A percentile compares a stretch with the other conserved stretches of the same genome.
Evolutionary conservation across 495 filamentous ascomycete species (phyloP).

Genomic region (Xylaria sp.): DNA sequence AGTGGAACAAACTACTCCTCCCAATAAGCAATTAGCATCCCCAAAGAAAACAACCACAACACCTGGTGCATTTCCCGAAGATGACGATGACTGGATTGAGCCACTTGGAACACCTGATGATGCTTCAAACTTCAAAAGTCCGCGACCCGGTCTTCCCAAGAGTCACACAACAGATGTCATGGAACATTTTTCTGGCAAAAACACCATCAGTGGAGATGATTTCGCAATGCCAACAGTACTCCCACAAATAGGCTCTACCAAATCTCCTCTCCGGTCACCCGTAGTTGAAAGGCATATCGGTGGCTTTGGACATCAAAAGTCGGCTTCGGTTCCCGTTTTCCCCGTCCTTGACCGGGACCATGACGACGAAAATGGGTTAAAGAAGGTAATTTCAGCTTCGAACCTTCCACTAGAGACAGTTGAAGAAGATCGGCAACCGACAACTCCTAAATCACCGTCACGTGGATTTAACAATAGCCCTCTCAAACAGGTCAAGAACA

Average conservation of each 20-base stretch:
- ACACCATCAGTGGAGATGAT: slow-evolving; percentile 47
- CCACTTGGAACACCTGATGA: slow-evolving; percentile 53
- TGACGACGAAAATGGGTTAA: slow-evolving; percentile 47
- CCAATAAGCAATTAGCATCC: slow-evolving; percentile 43
- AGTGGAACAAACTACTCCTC: slow-evolving; percentile 62
- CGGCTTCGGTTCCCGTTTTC: slow-evolving; percentile 60
- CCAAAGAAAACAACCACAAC: slow-evolving; percentile 45
- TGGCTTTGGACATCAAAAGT: slow-evolving; percentile 56
- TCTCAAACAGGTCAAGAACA: slow-evolving; percentile 85
- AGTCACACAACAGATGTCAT: slow-evolving; percentile 65
- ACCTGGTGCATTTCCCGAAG: slow-evolving; percentile 63
- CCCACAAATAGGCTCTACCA: slow-evolving; percentile 37
- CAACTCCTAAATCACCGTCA: slow-evolving; percentile 73
- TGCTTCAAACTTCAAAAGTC: slow-evolving; percentile 45
- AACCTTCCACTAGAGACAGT: slow-evolving; percentile 59
- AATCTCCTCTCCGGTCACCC: slow-evolving; percentile 50
- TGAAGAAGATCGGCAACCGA: slow-evolving; percentile 55
- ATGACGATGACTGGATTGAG: slow-evolving; percentile 87
- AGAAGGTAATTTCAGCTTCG: slow-evolving; percentile 70
- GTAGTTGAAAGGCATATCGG: slow-evolving; percentile 42
- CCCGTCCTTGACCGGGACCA: slow-evolving; percentile 49
- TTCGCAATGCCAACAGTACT: slow-evolving; percentile 49
- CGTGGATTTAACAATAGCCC: slow-evolving; percentile 75
- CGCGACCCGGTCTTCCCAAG: slow-evolving; percentile 59
- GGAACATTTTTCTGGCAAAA: slow-evolving; percentile 60